These are phyloP conservation scores for Verticillium longisporum DNA, from an alignment of 2,329 filamentous ascomycete species.

Conservation along the genomic window DNA sequence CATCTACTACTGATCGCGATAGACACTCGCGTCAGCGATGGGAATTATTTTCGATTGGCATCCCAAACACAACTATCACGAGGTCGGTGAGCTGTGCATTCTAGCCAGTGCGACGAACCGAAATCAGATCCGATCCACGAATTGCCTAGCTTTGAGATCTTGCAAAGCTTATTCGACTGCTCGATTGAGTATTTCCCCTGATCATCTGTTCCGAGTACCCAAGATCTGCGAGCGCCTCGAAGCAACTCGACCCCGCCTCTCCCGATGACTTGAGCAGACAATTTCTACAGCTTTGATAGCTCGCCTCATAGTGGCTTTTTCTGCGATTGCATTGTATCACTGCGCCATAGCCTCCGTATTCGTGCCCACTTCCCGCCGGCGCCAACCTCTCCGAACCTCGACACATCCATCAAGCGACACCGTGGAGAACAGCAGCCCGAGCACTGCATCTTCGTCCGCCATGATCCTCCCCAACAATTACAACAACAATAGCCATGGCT, in stretches of 20 bases:
- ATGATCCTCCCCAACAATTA: conserved; percentile 81
- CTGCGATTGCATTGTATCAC: background rate
- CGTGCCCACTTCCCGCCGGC: background rate
- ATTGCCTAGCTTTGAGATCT: background rate
- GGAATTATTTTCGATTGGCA: background rate
- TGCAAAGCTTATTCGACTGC: background rate
- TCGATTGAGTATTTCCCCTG: background rate
- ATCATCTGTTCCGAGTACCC: background rate
- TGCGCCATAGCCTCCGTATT: no score
- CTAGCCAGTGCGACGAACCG: background rate
- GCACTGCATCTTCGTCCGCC: background rate
- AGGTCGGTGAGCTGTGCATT: background rate
- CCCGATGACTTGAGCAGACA: background rate
- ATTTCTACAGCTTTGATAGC: background rate
- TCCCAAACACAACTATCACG: background rate
- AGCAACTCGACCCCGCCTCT: background rate
- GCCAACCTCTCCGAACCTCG: background rate
- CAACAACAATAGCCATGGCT: conserved; percentile 71
- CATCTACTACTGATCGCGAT: background rate
- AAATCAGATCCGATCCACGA: background rate
- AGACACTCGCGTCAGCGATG: background rate
- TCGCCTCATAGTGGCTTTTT: background rate
- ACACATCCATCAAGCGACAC: background rate
- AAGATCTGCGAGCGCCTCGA: background rate
- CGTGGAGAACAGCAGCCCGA: background rate